Base-by-base conservation (phyloP, 345 rosid species). In the Eucalyptus melliodora region DNA sequence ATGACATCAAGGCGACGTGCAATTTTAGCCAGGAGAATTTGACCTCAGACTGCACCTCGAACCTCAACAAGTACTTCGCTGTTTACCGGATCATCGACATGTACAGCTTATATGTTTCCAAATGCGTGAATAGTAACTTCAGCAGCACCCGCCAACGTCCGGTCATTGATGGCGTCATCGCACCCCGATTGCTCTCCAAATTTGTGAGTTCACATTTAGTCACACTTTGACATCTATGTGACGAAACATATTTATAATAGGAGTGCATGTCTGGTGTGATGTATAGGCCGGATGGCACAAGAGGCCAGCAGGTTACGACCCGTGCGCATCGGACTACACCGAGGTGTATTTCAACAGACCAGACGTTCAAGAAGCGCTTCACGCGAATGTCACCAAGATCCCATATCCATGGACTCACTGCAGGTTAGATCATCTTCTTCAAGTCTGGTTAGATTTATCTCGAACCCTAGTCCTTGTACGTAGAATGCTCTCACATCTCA, bases 361-460 rank as follows among this genome's bases (percentile, higher is more conserved):
- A 27, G 98, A 96, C 40, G 98, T 97, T 89, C 98, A 97, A 59
- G 88, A 90, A 80, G 98, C 99, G 9, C 94, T 97, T 44, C 98
- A 95, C 65, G 98, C 97, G 49, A 96, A 97, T 90, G 91, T 92
- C 51, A 94, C 97, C 56, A 94, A 90, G 62, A 90, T 95, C 82
- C 87, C 97, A 5, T 95, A 96, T 90, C 94, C 95, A 81, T 97
- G 98, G 98, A 92, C 95, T 81, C 97, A 92, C 45, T 97, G 99
- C 98, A 97, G 95, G 98, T 95, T 90, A 34, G 50, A 80, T 34
- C 86, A 45, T 11, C 13, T 19, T 31, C 12, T 8, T 59, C 40
- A 42, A 9, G 10, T 40, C 42, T 16, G 50, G 23, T 44, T 87
- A 77, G 30, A 86, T 86, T 86, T 8, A 86, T 55, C 53, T 30